These are phyloP conservation scores for Rheum nobile DNA, from an alignment of 148 eudicot genomes.

Conservation along the genomic window DNA sequence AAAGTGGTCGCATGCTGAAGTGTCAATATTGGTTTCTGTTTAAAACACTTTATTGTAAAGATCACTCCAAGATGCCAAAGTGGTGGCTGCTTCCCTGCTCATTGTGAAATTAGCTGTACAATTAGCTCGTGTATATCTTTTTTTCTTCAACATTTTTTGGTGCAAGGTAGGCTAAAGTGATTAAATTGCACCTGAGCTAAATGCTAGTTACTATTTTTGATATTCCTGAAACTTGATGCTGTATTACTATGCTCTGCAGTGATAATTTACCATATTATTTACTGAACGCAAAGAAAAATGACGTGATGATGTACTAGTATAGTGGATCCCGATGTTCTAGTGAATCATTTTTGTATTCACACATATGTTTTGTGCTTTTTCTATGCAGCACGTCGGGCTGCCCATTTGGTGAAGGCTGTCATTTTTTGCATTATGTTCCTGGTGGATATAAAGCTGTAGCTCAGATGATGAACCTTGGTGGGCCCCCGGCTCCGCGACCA, in stretches of 20 bases:
- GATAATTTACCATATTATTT: not conserved
- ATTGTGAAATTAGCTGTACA: too few species aligned
- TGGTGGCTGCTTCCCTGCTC: too few species aligned
- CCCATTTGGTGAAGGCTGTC: conserved; percentile 63
- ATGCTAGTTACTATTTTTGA: not conserved
- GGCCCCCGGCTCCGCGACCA: conserved; percentile 13
- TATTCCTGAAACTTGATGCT: not conserved
- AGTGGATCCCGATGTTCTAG: not conserved
- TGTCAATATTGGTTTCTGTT: too few species aligned
- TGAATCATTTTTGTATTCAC: not conserved
- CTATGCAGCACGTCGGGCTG: conserved; percentile 70
- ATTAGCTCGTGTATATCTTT: too few species aligned
- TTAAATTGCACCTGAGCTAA: not conserved
- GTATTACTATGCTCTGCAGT: not conserved
- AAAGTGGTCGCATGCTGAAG: too few species aligned
- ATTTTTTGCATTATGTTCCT: conserved; percentile 60
- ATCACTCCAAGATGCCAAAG: too few species aligned
- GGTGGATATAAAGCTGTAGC: conserved; percentile 60
- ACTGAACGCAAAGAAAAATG: too few species aligned
- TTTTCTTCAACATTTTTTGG: too few species aligned
- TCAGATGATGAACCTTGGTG: conserved; percentile 45
- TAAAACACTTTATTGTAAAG: too few species aligned
- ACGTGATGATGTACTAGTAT: not conserved
- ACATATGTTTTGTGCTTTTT: too few species aligned
- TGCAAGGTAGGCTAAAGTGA: too few species aligned